A percentile compares a stretch with the other conserved stretches of the same genome.
Evolutionary conservation across 2,329 filamentous ascomycete species (phyloP).

Genomic region (Scleromitrula shiraiana): DNA sequence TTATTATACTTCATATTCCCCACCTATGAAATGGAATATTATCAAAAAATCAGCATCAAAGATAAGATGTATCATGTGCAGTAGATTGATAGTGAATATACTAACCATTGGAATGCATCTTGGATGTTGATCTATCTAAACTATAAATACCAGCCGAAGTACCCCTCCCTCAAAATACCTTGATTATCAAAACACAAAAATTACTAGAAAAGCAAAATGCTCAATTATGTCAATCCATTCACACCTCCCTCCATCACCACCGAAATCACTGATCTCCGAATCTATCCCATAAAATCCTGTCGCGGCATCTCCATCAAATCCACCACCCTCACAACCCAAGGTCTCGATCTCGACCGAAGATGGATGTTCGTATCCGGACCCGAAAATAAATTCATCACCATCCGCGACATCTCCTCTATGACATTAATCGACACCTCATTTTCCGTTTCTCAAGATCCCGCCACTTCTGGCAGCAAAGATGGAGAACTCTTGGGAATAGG

Average conservation of each 20-base stretch:
- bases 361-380: constrained; percentile 56
- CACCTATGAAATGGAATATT: too few relatives aligned
- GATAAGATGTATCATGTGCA: too few relatives aligned
- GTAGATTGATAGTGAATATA: too few relatives aligned
- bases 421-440: constrained; percentile 41
- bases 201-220: background rate
- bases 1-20: too few relatives aligned
- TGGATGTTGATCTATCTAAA: too few relatives aligned
- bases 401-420: constrained; percentile 52
- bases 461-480: constrained; percentile 20
- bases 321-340: constrained; percentile 44
- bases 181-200: background rate
- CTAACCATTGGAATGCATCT: too few relatives aligned
- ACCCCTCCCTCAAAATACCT: too few relatives aligned
- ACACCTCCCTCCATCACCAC: constrained; percentile 8
- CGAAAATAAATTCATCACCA: constrained; percentile 49
- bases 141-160: too few relatives aligned
- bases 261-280: constrained; percentile 34
- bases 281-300: constrained; percentile 61
- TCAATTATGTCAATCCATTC: constrained; percentile 13
- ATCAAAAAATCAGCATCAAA: too few relatives aligned
- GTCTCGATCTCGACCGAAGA: constrained; percentile 53
- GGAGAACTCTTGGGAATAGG: constrained; percentile 41
- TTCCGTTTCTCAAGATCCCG: background rate
- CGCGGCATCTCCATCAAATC: constrained; percentile 49